phyloP scores from a whole-genome alignment of 1,139 yeast species.

The Geotrichum bryndzae region DNA sequence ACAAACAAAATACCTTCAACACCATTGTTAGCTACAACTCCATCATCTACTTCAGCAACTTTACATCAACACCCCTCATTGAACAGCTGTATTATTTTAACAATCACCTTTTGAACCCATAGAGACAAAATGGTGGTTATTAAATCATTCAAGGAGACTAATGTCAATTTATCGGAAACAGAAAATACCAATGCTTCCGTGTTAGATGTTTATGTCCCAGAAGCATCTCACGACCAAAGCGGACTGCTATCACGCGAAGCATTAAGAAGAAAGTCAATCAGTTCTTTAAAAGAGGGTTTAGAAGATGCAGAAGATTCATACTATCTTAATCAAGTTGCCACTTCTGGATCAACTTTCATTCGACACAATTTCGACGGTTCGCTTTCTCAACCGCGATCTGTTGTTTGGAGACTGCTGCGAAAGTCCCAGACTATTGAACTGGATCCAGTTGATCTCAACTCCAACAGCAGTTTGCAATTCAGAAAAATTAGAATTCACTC shows the following conservation, averaged over 20 bases:
- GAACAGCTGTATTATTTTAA: background rate
- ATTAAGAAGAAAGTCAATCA: background rate
- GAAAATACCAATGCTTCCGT: conserved; percentile 1
- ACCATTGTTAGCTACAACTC: background rate
- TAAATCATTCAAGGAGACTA: conserved; percentile 10
- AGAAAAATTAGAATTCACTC: conserved; percentile 25
- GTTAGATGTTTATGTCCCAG: conserved; percentile 7
- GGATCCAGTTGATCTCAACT: conserved; percentile 23
- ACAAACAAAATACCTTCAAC: background rate
- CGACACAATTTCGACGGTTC: conserved; percentile 4
- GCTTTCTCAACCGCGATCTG: conserved; percentile 16
- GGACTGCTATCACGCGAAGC: conserved; percentile 4
- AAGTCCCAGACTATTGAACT: conserved; percentile 24
- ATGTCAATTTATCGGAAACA: conserved; percentile 9
- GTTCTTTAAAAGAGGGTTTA: conserved; percentile 3
- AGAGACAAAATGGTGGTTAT: conserved; percentile 4
- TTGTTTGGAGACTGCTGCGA: conserved; percentile 25
- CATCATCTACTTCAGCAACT: background rate
- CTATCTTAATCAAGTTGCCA: conserved; percentile 26
- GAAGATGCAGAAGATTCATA: conserved; percentile 22
- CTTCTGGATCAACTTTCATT: conserved; percentile 21
- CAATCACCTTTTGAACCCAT: background rate
- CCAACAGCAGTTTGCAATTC: conserved; percentile 11
- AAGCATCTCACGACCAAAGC: conserved; percentile 4
- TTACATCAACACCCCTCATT: background rate